A percentile compares a stretch with the other conserved stretches of the same genome.
Evolutionary conservation across 2,329 filamentous ascomycete species (phyloP).

Genomic region (Ascochyta rabiei): DNA sequence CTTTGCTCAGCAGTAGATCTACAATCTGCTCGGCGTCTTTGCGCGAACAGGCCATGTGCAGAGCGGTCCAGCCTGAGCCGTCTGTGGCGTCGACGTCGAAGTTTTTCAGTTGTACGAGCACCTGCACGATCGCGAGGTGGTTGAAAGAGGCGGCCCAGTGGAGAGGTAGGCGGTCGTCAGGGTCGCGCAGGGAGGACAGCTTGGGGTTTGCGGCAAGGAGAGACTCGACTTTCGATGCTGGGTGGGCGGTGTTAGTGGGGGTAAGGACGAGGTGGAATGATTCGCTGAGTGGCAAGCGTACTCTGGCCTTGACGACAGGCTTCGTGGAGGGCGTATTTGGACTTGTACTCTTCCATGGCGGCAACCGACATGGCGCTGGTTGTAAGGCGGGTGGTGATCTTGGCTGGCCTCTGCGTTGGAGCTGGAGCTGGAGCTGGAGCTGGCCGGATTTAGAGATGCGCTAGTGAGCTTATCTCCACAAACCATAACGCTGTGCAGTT

Average conservation of each 20-base stretch:
- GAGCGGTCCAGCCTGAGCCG: conserved; percentile 78
- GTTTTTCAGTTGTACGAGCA: conserved; percentile 71
- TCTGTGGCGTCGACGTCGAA: conserved; percentile 89
- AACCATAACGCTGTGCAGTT: neutral
- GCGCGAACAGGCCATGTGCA: conserved; percentile 82
- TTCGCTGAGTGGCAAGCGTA: conserved; percentile 51
- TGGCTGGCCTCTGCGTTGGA: neutral
- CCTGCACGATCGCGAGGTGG: conserved; percentile 72
- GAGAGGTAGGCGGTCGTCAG: conserved; percentile 86
- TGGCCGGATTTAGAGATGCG: conserved; percentile 9
- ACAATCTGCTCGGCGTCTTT: conserved; percentile 74
- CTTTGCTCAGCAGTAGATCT: conserved; percentile 69
- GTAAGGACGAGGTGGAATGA: neutral
- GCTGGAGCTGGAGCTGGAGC: neutral
- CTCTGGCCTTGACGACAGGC: conserved; percentile 84
- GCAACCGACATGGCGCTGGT: neutral
- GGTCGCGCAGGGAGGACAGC: conserved; percentile 74
- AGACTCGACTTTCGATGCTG: conserved; percentile 75
- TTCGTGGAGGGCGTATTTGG: conserved; percentile 84
- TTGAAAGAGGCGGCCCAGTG: conserved; percentile 95
- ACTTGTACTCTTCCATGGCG: conserved; percentile 42
- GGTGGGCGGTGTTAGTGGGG: conserved; percentile 49
- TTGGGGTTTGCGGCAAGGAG: conserved; percentile 79
- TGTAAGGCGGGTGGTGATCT: neutral
- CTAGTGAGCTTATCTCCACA: conserved; percentile 5